Evolutionary conservation across 495 filamentous ascomycete species (phyloP), one percentile per base, ranked within the genome.

Genomic region (Penicillium soppii): DNA sequence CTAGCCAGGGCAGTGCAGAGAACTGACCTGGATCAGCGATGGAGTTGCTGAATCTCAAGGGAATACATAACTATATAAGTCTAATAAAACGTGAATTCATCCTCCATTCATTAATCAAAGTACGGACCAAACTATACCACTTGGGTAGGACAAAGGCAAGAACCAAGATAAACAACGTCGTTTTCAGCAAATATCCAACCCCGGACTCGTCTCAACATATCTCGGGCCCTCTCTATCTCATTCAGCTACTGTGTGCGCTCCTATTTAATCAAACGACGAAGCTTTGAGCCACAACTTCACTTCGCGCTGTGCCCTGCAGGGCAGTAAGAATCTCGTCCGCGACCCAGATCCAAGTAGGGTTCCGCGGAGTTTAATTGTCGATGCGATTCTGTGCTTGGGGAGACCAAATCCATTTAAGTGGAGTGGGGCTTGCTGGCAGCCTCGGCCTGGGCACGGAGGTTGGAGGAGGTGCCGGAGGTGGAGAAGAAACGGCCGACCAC

Each of bases 361-460:
- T 26, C n/a, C 44, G 41, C 43, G 44, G 39, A 49, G 32, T 30
- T 13, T 37, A 35, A 56, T 57, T 43, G 58, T 57, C 56, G 16
- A 39, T 29, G 32, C 62, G 59, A 60, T 52, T 64, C 62, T 57
- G 56, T 25, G 40, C 20, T 26, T 15, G 7, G 5, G 37, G 13
- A 38, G 33, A 52, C 26, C 16, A 26, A 25, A 32, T 13, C 20
- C 46, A 29, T 53, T 68, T 62, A 71, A 26, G 50, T 50, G 27
- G 53, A 63, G 53, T 81, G 76, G 50, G 71, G 56, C 73, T 81
- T 81, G 65, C 65, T 69, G 62, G 85, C 82, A 64, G 86, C 81
- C 62, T 96, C 91, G 70, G 88, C 91, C 81, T 94, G 90, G 53
- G 90, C 88, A 45, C 91, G 89, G 55, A 97, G 88, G 76, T 90